Conservation (phyloP, 441 rosid species). For the Bruguiera hainesii region DNA sequence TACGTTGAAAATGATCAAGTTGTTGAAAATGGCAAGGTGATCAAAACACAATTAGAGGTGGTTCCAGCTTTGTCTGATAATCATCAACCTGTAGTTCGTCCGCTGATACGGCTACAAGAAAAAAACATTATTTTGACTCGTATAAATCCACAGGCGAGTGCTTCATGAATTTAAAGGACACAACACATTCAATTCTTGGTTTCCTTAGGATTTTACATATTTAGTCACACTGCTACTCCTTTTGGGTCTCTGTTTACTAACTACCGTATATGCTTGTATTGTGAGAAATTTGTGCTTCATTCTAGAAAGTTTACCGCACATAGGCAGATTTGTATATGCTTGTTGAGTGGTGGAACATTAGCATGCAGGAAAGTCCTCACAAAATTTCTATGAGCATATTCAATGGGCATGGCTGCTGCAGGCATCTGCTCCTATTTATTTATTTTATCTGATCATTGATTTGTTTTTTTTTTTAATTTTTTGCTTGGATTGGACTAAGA, state of each 20-base stretch:
- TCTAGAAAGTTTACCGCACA: no score
- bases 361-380: no score
- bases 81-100: constrained; percentile 75
- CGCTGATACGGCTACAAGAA: constrained; percentile 79
- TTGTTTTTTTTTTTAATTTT: neutral
- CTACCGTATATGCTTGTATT: neutral
- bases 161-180: constrained; percentile 14
- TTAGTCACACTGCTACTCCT: neutral
- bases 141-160: constrained; percentile 82
- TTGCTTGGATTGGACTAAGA: neutral
- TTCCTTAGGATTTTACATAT: neutral
- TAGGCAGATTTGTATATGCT: neutral
- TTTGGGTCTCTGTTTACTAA: neutral
- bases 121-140: constrained; percentile 87
- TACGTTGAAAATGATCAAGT: constrained; percentile 87
- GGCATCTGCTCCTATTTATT: no score
- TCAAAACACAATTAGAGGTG: constrained; percentile 63
- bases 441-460: no score
- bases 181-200: constrained; percentile 3
- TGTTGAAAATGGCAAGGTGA: constrained; percentile 81
- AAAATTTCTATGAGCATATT: no score
- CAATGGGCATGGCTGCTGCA: no score
- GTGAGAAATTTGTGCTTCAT: no score
- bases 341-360: no score
- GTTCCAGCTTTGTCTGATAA: constrained; percentile 78